Evolutionary conservation across 2,329 filamentous ascomycete genomes (phyloP).

Genomic region (Cadophora luteo-olivacea): DNA sequence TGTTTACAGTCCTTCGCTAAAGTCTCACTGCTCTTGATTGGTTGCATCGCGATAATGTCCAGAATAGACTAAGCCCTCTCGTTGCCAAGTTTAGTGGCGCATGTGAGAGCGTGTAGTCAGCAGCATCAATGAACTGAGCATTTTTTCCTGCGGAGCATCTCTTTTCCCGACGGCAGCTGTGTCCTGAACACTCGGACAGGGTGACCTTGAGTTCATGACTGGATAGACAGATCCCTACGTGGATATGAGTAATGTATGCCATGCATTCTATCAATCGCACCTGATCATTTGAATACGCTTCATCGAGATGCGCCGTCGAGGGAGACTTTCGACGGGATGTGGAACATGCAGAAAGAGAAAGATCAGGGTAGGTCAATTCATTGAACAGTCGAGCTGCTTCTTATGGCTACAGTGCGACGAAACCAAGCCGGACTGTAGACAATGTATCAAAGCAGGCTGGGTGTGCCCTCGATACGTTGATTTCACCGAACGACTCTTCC

Average conservation of each 20-base stretch:
- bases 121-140: background rate
- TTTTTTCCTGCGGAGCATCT: background rate
- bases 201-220: background rate
- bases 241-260: background rate
- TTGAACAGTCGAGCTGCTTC: background rate
- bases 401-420: conserved; percentile 1
- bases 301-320: background rate
- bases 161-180: background rate
- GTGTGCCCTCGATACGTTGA: background rate
- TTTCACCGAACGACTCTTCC: background rate
- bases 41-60: background rate
- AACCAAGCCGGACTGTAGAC: background rate
- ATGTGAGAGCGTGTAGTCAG: background rate
- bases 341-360: conserved; percentile 1
- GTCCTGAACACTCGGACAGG: too few species aligned
- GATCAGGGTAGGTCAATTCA: background rate
- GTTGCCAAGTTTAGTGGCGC: background rate
- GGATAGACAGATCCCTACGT: background rate
- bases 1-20: conserved; percentile 7
- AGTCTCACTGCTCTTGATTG: background rate
- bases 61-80: background rate
- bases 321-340: conserved; percentile 7
- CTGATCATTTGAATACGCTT: background rate
- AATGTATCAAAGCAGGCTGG: background rate
- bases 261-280: background rate